Evolutionary conservation across 1,284 basidiomycete genomes (phyloP), one percentile per base, ranked within the genome.

Genomic region (Wolfiporia cocos): DNA sequence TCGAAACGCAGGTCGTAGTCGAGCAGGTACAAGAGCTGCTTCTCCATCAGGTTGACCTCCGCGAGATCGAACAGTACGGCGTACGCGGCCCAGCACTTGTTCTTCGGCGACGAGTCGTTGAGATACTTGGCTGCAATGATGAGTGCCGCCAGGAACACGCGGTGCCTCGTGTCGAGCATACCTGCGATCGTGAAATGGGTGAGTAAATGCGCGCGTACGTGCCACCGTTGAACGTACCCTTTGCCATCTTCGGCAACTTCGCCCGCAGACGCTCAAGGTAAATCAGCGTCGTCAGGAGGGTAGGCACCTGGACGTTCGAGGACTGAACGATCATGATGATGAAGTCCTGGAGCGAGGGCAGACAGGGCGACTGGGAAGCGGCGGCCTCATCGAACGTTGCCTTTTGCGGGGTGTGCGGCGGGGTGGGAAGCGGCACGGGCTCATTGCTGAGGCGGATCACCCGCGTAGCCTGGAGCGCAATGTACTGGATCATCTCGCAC

Each of bases 41-140:
- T 89, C 72, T 98, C 94, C 94, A 97, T 97, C 52, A 94, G 73
- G 67, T 95, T 97, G 66, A 97, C 80, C 65, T 88, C 85, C n/a
- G 69, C 63, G 40, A 78, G 66, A 54, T 80, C 73, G 60, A 86
- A 89, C 62, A 94, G 78, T 48, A 73, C 69, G 17, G 84, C 88
- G 64, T 94, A 92, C 42, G 66, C 61, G 42, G 80, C 76, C 93
- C 93, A 97, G 71, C 97, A 92, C 65, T 82, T 81, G 72, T 98
- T 98, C 74, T 95, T 97, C 12, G 90, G 90, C 32, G 85, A 86
- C 22, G 90, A 92, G 69, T 98, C 94, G 68, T 99, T 97, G 58
- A 98, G 79, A 67, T 98, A 98, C 69, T 99, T 99, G 54, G 93
- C 88, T 22, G 95, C 86, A 37, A 94, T 89, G 64, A 99, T 98